Percentiles rank a stretch among this genome's conserved stretches.
Evolutionary conservation across 768 basidiomycete species (phyloP).

Genomic region (Boletus rex-veris): DNA sequence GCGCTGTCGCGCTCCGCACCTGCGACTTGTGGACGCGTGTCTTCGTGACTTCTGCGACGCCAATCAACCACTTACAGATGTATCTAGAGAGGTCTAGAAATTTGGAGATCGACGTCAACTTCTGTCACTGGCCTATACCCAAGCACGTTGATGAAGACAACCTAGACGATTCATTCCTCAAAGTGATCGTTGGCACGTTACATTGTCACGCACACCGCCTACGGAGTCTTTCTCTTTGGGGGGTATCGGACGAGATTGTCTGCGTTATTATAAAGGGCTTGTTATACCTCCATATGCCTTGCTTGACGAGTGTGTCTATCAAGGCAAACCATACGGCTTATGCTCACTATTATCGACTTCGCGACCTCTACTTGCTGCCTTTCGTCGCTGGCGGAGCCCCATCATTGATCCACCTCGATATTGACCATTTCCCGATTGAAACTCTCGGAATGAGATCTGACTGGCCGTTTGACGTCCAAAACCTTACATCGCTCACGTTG

Average conservation of each 20-base stretch:
- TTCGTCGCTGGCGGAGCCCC: constrained; percentile 13
- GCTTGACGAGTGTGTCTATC: constrained; percentile 10
- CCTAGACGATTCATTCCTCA: constrained; percentile 3
- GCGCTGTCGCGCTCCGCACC: not conserved
- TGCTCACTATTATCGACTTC: constrained; percentile 3
- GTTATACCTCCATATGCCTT: not conserved
- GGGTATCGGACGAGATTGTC: constrained; percentile 12
- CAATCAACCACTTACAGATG: not conserved
- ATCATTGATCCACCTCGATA: constrained; percentile 9
- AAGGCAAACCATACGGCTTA: constrained; percentile 6
- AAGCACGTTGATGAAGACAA: not conserved
- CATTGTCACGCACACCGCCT: constrained; percentile 2
- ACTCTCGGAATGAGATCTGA: not conserved
- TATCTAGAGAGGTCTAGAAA: constrained; percentile 11
- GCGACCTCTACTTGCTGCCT: constrained; percentile 2
- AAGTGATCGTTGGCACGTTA: not conserved
- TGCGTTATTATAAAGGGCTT: constrained; percentile 3
- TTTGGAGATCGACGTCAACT: constrained; percentile 1
- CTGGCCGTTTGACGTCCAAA: constrained; percentile 5
- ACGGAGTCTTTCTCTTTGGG: constrained; percentile 10
- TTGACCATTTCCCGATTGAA: constrained; percentile 18
- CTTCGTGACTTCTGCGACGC: constrained; percentile 14
- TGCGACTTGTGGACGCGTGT: constrained; percentile 12
- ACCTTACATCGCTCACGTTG: constrained; percentile 14
- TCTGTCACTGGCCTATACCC: constrained; percentile 13